Evolutionary conservation across 768 basidiomycete genomes (phyloP), one percentile per base, ranked within the genome.

Genomic region (Mycena leptocephala): DNA sequence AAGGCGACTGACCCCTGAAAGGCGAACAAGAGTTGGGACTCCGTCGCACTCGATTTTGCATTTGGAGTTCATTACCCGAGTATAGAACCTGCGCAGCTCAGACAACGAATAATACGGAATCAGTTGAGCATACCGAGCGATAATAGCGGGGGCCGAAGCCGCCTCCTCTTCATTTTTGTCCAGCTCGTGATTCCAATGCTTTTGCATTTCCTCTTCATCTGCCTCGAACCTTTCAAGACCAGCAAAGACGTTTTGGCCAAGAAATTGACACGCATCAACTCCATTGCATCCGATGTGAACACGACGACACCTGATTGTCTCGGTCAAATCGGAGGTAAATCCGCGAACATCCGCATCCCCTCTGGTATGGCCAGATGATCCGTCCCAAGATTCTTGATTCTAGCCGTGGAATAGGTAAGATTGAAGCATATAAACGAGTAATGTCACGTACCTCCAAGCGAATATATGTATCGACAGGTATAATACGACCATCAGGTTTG

Each of bases 361-460:
- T 3, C 20, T 32, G 22, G 6, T 22, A 16, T 70, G 68, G 1
- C 69, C 74, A 2, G 26, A 30, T 7, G 62, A 58, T 32, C 74
- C 69, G 4, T 28, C 30, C 74, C 74, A 76, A 1, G 74, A 70
- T 2, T 76, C 74, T 48, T 71, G 74, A 35, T 76, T 62, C 74
- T 76, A 26, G 4, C n/a, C n/a, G n/a, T n/a, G 13, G 28, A 22
- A 33, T 20, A 20, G 28, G 41, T 48, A n/a, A 33, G 30, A 30
- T n/a, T 37, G 6, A 37, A 37, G 6, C 35, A 37, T n/a, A 13
- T 13, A 37, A 37, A 13, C 7, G 35, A 37, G 35, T 6, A 37
- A 37, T 37, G 35, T 6, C 35, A 59, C 56, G 5, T 59, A 59
- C 56, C 18, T 59, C 30, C 3, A 30, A 5, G 5, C 56, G 5